These are phyloP conservation scores for Mollisiaceae sp. DNA, from an alignment of 2,329 filamentous ascomycete species.

Conservation along the genomic window DNA sequence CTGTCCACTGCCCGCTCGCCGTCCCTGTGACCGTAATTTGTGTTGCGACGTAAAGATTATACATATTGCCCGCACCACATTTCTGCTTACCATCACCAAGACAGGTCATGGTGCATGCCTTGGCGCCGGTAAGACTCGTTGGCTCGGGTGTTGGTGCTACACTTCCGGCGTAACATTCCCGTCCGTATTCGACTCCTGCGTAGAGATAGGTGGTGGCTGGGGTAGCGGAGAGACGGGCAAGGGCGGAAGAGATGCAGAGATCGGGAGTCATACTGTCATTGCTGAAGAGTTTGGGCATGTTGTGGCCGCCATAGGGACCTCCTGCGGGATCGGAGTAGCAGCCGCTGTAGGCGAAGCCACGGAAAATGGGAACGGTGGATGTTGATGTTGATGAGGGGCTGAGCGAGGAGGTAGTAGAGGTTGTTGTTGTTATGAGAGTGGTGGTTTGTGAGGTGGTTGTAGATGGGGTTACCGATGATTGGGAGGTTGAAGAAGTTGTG, in stretches of 20 bases:
- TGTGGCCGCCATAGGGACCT: conserved; percentile 37
- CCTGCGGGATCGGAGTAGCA: conserved; percentile 40
- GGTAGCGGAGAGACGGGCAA: conserved; percentile 37
- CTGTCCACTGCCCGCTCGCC: conserved; percentile 17
- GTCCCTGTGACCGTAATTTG: conserved; percentile 15
- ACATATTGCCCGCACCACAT: conserved; percentile 44
- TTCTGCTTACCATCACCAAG: conserved; percentile 36
- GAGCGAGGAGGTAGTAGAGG: conserved; percentile 13
- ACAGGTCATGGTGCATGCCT: conserved; percentile 43
- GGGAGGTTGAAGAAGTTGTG: conserved; percentile 9
- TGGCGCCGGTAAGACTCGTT: conserved; percentile 39
- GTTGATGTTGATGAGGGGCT: not conserved
- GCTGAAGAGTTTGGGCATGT: conserved; percentile 41
- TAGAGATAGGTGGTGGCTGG: conserved; percentile 41
- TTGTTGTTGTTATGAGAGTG: conserved; percentile 14
- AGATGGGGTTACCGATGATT: conserved; percentile 1
- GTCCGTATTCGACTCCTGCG: conserved; percentile 43
- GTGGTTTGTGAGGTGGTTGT: conserved; percentile 18
- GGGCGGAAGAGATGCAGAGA: conserved; percentile 43
- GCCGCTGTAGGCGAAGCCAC: conserved; percentile 41
- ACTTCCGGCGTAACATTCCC: conserved; percentile 43
- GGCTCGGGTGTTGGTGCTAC: conserved; percentile 32
- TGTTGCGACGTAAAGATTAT: conserved; percentile 43
- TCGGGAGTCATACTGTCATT: conserved; percentile 45
- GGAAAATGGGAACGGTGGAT: conserved; percentile 27